A percentile compares a stretch with the other conserved stretches of the same genome.
Evolutionary conservation across 441 rosid species (phyloP).

Genomic region (Populus hybrid): DNA sequence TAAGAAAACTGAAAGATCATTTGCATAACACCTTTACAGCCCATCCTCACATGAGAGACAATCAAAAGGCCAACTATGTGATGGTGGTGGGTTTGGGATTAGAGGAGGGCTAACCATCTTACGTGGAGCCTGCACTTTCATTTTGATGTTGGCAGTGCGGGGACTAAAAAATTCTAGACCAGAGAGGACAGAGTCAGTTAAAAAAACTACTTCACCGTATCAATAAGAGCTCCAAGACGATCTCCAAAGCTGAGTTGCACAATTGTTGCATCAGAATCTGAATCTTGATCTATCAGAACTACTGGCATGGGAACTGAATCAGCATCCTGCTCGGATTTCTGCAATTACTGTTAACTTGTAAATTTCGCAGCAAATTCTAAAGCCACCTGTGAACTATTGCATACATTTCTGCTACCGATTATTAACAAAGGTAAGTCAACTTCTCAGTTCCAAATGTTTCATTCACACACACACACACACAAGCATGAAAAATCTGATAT

Average conservation of each 20-base stretch:
- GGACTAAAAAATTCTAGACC: neutral
- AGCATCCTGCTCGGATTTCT: constrained; percentile 51
- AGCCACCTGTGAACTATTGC: constrained; percentile 20
- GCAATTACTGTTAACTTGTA: constrained; percentile 33
- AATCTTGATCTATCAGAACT: constrained; percentile 84
- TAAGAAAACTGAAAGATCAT: constrained; percentile 9
- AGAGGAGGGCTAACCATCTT: neutral
- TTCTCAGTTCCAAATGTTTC: neutral
- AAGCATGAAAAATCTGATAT: neutral
- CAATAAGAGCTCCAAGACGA: constrained; percentile 94
- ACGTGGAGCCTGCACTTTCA: neutral
- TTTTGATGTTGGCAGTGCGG: neutral
- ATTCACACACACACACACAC: neutral
- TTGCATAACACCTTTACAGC: neutral
- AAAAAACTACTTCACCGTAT: constrained; percentile 53
- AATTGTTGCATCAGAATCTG: constrained; percentile 74
- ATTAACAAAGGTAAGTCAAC: constrained; percentile 1
- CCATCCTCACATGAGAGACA: neutral
- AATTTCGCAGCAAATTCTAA: constrained; percentile 27
- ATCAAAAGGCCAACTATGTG: neutral
- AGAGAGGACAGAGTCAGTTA: neutral
- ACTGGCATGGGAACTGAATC: constrained; percentile 60
- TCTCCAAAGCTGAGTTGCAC: constrained; percentile 94
- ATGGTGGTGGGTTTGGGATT: constrained; percentile 2
- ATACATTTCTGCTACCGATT: constrained; percentile 11